Conservation (phyloP, 345 rosid species). For the Salix koriyanagi region DNA sequence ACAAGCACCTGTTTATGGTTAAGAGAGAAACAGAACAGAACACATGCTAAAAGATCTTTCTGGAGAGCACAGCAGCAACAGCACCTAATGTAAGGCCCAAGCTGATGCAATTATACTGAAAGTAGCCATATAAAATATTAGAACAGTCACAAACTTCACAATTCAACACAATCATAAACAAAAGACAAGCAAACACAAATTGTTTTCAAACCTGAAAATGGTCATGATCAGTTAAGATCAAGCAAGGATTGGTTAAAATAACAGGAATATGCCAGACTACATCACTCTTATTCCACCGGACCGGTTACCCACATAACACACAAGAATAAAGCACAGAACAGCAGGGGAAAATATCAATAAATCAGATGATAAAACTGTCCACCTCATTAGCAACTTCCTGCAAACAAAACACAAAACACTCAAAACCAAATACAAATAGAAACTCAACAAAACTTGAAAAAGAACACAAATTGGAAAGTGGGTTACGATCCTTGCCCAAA, state of each 20-base stretch:
- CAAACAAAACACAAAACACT: constrained; percentile 22
- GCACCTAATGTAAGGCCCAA: constrained; percentile 84
- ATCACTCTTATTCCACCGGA: constrained; percentile 31
- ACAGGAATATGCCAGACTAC: constrained; percentile 68
- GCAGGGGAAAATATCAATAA: constrained; percentile 75
- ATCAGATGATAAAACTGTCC: constrained; percentile 86
- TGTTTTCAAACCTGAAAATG: constrained; percentile 79
- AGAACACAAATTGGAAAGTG: background rate
- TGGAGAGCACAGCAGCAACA: constrained; percentile 69
- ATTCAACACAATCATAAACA: background rate
- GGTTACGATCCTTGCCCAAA: constrained; percentile 46
- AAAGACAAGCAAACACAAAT: background rate
- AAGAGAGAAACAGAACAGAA: constrained; percentile 77
- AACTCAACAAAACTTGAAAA: background rate
- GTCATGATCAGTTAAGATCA: constrained; percentile 85
- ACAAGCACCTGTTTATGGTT: constrained; percentile 83
- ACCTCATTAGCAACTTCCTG: constrained; percentile 90
- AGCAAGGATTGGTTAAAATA: constrained; percentile 73
- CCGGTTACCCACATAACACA: constrained; percentile 29
- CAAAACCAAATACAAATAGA: background rate
- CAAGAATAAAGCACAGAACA: constrained; percentile 55
- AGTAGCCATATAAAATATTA: constrained; percentile 17
- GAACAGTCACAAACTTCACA: constrained; percentile 4
- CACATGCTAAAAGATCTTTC: constrained; percentile 54
- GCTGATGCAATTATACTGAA: constrained; percentile 92